Conservation (phyloP, 1,284 basidiomycete genomes). For the Spongiforma sp. region DNA sequence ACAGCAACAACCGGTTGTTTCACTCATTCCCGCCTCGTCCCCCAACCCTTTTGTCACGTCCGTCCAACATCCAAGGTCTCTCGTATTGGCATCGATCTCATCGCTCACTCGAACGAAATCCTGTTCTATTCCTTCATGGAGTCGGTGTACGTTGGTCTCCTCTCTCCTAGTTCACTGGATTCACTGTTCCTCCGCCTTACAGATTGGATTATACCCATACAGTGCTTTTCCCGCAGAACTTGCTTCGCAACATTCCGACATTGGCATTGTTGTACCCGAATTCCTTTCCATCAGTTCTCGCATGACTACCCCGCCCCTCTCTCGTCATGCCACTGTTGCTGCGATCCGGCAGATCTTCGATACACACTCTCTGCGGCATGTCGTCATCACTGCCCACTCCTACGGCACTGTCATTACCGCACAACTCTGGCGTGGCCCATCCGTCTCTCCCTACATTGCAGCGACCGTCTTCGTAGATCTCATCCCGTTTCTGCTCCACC, state of each 20-base stretch:
- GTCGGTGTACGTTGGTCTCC: slow-evolving; percentile 54
- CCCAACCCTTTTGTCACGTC: slow-evolving; percentile 48
- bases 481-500: slow-evolving; percentile 66
- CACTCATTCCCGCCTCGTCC: slow-evolving; percentile 59
- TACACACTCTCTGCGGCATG: slow-evolving; percentile 43
- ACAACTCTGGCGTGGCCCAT: slow-evolving; percentile 44
- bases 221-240: slow-evolving; percentile 52
- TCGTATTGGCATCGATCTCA: slow-evolving; percentile 71
- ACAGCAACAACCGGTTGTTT: slow-evolving; percentile 45
- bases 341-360: slow-evolving; percentile 47
- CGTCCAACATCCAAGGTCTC: slow-evolving; percentile 45
- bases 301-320: slow-evolving; percentile 48
- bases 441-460: slow-evolving; percentile 41
- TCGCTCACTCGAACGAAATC: slow-evolving; percentile 48
- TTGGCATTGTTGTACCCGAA: slow-evolving; percentile 64
- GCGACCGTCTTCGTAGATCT: slow-evolving; percentile 62
- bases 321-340: slow-evolving; percentile 18
- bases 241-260: slow-evolving; percentile 44
- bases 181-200: background rate
- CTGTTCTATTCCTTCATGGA: slow-evolving; percentile 68
- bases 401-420: slow-evolving; percentile 65
- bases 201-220: slow-evolving; percentile 70
- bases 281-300: slow-evolving; percentile 63
- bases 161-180: background rate
- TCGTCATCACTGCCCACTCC: slow-evolving; percentile 61